Base-by-base conservation (phyloP, 2,329 filamentous ascomycete genomes). In the Sordariomycetes sp. region DNA sequence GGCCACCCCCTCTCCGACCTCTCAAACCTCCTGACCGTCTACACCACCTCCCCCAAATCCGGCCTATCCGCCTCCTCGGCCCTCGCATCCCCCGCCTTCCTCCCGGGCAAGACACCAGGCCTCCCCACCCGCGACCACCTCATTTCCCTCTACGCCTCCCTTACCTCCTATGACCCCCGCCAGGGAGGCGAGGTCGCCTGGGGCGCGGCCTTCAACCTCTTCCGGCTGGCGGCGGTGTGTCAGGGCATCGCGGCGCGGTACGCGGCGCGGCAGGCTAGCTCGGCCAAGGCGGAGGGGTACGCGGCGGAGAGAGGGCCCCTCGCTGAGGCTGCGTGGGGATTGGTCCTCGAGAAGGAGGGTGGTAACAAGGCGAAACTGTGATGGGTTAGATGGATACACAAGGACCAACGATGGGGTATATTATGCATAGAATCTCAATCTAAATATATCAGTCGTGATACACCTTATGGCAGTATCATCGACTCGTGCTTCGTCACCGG, bases 1-100 rank as follows among this genome's bases (percentile, higher is more conserved):
- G 94, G 94, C n/a, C 92, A 99, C 69, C 94, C 94, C 1, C 80
- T 97, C 24, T 92, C 88, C 6, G 94, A 99, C 68, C 75, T 97
- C 48, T 85, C 85, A 69, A 97, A 97, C 71, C 76, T 97, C 20
- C 61, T 74, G 55, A 73, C 65, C 57, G 71, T 69, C 55, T 75
- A 72, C 64, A 73, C 69, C 65, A 67, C 67, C 55, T 67, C 70
- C 36, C 63, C 65, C 64, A 60, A 25, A 60, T 63, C 10, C 58
- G 61, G 7, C 61, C 63, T 20, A 59, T 62, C 17, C 53, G n/a
- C 57, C 24, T 20, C 35, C 22, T 48, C 50, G 13, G 25, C 22
- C 25, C 32, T 35, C 57, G 34, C 36, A 61, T 59, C 72, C 61
- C 65, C 68, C 24, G 77, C 73, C 20, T 92, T 92, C 71, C 71